phyloP scores from a whole-genome alignment of 2,329 filamentous ascomycete genomes.

The Ascochyta clinopodiicola region DNA sequence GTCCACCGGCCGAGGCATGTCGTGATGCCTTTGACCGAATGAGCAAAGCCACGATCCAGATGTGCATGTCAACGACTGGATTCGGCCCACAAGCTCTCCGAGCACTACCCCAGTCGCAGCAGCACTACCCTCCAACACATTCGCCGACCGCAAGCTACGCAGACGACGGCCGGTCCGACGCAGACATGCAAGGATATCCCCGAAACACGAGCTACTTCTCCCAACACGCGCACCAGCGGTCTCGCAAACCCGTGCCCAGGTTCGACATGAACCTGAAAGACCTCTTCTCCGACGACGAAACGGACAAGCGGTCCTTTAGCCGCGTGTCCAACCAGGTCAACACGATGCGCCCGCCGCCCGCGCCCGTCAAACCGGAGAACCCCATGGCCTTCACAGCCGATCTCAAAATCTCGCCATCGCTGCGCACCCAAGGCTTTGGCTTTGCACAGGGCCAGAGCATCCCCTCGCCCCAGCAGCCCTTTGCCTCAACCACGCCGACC shows the following conservation, averaged over 20 bases:
- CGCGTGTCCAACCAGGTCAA: conserved; percentile 46
- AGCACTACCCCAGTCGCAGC: conserved; percentile 26
- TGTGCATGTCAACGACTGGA: conserved; percentile 86
- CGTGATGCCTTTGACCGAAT: conserved; percentile 94
- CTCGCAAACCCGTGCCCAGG: conserved; percentile 56
- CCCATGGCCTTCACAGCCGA: conserved; percentile 32
- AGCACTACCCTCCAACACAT: conserved; percentile 25
- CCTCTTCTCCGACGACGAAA: conserved; percentile 50
- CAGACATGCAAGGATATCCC: conserved; percentile 42
- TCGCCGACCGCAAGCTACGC: conserved; percentile 36
- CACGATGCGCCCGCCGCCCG: conserved; percentile 41
- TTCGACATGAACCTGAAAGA: conserved; percentile 60
- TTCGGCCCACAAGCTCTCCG: conserved; percentile 64
- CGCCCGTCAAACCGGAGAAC: conserved; percentile 36
- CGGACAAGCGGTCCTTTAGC: conserved; percentile 47
- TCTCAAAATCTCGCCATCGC: conserved; percentile 45
- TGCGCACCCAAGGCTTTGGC: conserved; percentile 35
- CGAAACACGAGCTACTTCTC: conserved; percentile 27
- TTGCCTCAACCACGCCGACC: conserved; percentile 26
- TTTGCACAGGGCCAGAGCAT: conserved; percentile 26
- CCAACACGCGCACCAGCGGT: conserved; percentile 31
- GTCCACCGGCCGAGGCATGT: conserved; percentile 92
- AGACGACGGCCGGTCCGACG: conserved; percentile 30
- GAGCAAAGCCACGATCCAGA: conserved; percentile 92
- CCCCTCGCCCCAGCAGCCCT: conserved; percentile 19